Conservation (phyloP, 1,284 basidiomycete genomes). For the Heterobasidion annosum region DNA sequence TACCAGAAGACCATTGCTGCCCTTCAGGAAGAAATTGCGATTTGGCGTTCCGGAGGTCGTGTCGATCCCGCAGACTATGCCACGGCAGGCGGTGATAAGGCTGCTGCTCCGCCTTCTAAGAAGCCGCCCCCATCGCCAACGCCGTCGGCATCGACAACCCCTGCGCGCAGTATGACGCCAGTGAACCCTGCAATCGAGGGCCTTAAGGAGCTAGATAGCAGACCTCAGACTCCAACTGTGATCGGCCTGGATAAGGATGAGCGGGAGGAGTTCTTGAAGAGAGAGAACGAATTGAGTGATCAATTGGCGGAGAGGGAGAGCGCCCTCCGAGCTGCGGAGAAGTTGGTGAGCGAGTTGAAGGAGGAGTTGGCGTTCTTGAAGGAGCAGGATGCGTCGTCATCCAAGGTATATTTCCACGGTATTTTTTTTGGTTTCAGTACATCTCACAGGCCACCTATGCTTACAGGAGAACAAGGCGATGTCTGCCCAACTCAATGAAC, state of each 20-base stretch:
- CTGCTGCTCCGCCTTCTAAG: slow-evolving; percentile 37
- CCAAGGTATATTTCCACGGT: slow-evolving; percentile 44
- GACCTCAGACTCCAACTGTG: slow-evolving; percentile 82
- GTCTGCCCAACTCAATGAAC: slow-evolving; percentile 86
- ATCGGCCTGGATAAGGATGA: slow-evolving; percentile 92
- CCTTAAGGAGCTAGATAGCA: slow-evolving; percentile 67
- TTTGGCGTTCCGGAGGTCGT: slow-evolving; percentile 85
- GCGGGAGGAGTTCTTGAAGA: slow-evolving; percentile 90
- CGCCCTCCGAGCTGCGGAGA: slow-evolving; percentile 64
- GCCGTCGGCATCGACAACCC: slow-evolving; percentile 41
- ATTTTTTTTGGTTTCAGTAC: background rate
- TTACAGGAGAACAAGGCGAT: slow-evolving; percentile 84
- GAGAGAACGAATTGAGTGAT: slow-evolving; percentile 97
- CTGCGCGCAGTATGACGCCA: slow-evolving; percentile 64
- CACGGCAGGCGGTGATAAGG: slow-evolving; percentile 59
- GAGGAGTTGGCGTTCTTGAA: slow-evolving; percentile 85
- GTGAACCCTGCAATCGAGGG: slow-evolving; percentile 75
- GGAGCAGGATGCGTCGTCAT: slow-evolving; percentile 78
- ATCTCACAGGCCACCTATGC: background rate
- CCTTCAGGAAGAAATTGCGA: slow-evolving; percentile 85
- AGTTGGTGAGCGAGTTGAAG: slow-evolving; percentile 76
- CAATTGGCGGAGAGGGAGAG: slow-evolving; percentile 89
- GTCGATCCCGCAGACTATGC: slow-evolving; percentile 80
- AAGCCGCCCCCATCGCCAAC: slow-evolving; percentile 54
- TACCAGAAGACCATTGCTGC: slow-evolving; percentile 85